Conservation (phyloP, 495 filamentous ascomycete genomes). For the Xylaria palmicola region DNA sequence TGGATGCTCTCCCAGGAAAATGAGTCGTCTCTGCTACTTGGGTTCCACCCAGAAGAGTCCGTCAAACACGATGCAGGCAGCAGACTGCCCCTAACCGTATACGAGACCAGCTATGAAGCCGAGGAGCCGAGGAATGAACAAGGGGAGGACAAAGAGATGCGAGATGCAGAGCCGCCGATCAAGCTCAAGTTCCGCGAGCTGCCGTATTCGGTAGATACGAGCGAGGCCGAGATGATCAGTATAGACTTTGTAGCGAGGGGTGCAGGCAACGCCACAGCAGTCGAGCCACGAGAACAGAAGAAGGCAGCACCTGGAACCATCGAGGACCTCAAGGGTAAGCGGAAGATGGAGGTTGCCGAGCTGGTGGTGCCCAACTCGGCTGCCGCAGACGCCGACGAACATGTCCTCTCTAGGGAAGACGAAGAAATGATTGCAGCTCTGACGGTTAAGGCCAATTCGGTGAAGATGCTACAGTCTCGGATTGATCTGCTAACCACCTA, state of each 20-base stretch:
- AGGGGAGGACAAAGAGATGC: conserved; percentile 69
- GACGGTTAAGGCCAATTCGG: conserved; percentile 84
- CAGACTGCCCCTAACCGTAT: conserved; percentile 85
- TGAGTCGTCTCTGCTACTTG: conserved; percentile 82
- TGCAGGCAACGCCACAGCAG: conserved; percentile 72
- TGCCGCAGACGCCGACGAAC: conserved; percentile 31
- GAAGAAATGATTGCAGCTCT: conserved; percentile 70
- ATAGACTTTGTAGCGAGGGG: conserved; percentile 87
- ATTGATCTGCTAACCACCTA: conserved; percentile 81
- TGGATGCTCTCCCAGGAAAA: conserved; percentile 72
- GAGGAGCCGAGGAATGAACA: conserved; percentile 50
- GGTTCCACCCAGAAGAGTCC: conserved; percentile 70
- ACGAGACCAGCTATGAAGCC: conserved; percentile 79
- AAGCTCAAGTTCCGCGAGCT: conserved; percentile 78
- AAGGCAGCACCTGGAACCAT: conserved; percentile 29
- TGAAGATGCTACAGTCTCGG: conserved; percentile 84
- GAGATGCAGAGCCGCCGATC: conserved; percentile 62
- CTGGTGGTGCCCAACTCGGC: conserved; percentile 14
- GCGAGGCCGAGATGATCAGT: conserved; percentile 95
- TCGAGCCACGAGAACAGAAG: conserved; percentile 42
- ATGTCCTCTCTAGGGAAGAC: conserved; percentile 68
- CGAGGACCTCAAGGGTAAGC: conserved; percentile 46
- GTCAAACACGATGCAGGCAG: conserved; percentile 58
- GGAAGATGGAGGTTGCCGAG: conserved; percentile 34
- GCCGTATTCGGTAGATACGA: conserved; percentile 84